phyloP scores from a whole-genome alignment of 345 rosid species.

The Melaleuca alternifolia region DNA sequence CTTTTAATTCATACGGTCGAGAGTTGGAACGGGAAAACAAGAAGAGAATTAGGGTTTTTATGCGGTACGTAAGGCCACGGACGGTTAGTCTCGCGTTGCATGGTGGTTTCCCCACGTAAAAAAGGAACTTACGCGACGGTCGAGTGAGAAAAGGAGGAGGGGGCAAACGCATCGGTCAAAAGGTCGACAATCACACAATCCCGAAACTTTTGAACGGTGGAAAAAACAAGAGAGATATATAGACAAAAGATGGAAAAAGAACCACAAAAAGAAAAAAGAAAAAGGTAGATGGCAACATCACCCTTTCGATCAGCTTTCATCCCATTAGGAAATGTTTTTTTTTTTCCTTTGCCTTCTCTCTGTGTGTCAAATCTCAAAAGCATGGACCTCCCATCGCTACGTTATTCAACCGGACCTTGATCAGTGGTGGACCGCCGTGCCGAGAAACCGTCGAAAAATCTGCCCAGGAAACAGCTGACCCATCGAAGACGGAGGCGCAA shows the following conservation, averaged over 20 bases:
- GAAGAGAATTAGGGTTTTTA: background rate
- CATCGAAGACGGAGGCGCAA: background rate
- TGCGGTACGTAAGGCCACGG: background rate
- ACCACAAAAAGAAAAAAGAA: too few relatives aligned
- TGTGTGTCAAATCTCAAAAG: too few relatives aligned
- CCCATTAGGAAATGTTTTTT: too few relatives aligned
- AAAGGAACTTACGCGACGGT: background rate
- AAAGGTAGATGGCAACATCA: background rate
- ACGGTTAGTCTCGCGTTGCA: background rate
- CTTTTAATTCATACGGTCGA: background rate
- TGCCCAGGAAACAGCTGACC: accelerated
- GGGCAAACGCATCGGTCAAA: background rate
- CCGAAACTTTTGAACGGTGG: background rate
- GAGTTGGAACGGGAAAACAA: background rate
- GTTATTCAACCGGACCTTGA: too few relatives aligned
- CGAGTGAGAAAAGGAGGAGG: background rate
- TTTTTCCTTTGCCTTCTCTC: too few relatives aligned
- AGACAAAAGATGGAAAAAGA: background rate
- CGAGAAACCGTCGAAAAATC: background rate
- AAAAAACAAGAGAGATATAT: background rate
- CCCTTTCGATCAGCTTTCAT: background rate
- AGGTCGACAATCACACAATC: background rate
- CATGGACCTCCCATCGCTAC: too few relatives aligned
- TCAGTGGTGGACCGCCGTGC: background rate
- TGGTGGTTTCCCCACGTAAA: background rate